phyloP scores from a whole-genome alignment of 2,329 filamentous ascomycete genomes.

The Exutisphaerella laricina region DNA sequence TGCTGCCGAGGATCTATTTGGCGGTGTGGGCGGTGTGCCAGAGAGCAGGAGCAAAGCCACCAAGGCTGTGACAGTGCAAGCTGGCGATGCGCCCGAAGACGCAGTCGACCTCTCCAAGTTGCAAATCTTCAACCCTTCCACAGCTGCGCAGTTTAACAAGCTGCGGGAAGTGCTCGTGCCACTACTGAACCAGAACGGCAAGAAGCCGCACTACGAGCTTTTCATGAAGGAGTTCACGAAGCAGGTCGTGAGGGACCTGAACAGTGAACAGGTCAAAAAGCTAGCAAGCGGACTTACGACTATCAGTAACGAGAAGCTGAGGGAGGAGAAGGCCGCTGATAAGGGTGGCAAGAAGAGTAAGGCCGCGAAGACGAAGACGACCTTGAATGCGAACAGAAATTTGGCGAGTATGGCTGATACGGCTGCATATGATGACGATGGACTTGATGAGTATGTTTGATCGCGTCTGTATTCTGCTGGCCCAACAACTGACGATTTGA shows the following conservation, averaged over 20 bases:
- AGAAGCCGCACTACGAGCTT: slow-evolving; percentile 84
- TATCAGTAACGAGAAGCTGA: slow-evolving; percentile 95
- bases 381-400: slow-evolving; percentile 62
- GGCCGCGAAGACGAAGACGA: slow-evolving; percentile 91
- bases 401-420: slow-evolving; percentile 58
- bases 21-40: slow-evolving; percentile 63
- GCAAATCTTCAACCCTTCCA: slow-evolving; percentile 80
- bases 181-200: slow-evolving; percentile 65
- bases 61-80: slow-evolving; percentile 62
- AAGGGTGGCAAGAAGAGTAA: slow-evolving; percentile 97
- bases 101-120: slow-evolving; percentile 76
- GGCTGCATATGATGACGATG: slow-evolving; percentile 72
- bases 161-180: slow-evolving; percentile 75
- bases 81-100: slow-evolving; percentile 65
- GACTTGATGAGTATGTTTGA: slow-evolving; percentile 71
- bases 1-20: slow-evolving; percentile 89
- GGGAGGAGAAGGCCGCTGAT: slow-evolving; percentile 90
- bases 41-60: slow-evolving; percentile 61
- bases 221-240: slow-evolving; percentile 91
- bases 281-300: slow-evolving; percentile 81
- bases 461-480: too few species aligned
- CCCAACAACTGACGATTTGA: slow-evolving; percentile 2
- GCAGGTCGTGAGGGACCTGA: slow-evolving; percentile 77
- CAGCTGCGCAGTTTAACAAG: slow-evolving; percentile 77
- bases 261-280: slow-evolving; percentile 95